Evolutionary conservation across 768 basidiomycete species (phyloP).

Genomic region (Hygrophoropsis aurantiaca): DNA sequence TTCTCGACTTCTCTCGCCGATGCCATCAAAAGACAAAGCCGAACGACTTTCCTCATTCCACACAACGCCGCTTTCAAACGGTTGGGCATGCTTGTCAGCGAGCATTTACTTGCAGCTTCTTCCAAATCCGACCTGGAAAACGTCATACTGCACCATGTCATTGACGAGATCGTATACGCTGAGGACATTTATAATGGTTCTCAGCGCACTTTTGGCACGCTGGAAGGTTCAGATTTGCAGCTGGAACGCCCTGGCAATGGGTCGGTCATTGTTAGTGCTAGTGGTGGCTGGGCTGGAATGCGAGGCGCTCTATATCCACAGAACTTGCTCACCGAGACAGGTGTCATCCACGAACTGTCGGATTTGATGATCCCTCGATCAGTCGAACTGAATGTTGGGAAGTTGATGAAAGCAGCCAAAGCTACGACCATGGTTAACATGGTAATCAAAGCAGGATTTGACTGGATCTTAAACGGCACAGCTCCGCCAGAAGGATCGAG

Average conservation of each 20-base stretch:
- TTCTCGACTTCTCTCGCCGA: constrained; percentile 86
- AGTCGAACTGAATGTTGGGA: constrained; percentile 84
- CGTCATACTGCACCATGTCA: constrained; percentile 85
- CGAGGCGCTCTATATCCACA: constrained; percentile 54
- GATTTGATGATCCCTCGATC: constrained; percentile 85
- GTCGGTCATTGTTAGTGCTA: constrained; percentile 52
- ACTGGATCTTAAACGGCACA: constrained; percentile 89
- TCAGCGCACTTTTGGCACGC: constrained; percentile 70
- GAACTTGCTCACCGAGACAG: constrained; percentile 82
- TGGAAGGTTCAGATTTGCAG: constrained; percentile 83
- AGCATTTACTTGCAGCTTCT: constrained; percentile 77
- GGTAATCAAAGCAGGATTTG: constrained; percentile 80
- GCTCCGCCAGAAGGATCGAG: constrained; percentile 68
- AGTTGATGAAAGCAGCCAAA: constrained; percentile 86
- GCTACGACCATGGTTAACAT: constrained; percentile 86
- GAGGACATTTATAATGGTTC: constrained; percentile 60
- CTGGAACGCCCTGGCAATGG: constrained; percentile 59
- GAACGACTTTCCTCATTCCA: constrained; percentile 83
- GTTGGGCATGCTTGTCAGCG: constrained; percentile 81
- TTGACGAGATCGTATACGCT: constrained; percentile 75
- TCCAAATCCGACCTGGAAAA: constrained; percentile 79
- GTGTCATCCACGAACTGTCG: constrained; percentile 87
- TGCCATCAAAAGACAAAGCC: constrained; percentile 58
- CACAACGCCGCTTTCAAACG: constrained; percentile 86
- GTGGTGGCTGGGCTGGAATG: constrained; percentile 80